Evolutionary conservation across 106 monocot genomes (phyloP).

Genomic region (Agapanthus africanus): DNA sequence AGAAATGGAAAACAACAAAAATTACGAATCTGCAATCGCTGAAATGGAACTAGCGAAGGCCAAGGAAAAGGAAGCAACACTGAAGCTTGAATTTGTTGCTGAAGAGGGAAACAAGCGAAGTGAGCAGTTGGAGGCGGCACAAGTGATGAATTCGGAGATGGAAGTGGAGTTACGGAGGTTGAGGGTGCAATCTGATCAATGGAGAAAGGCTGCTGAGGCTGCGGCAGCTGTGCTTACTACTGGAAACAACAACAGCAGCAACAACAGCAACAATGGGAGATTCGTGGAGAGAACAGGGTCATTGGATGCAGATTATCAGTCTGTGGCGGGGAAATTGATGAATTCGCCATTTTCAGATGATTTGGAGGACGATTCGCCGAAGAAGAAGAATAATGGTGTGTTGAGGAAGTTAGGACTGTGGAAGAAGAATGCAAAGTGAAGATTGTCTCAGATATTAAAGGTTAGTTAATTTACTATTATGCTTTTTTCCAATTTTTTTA

Average conservation of each 20-base stretch:
- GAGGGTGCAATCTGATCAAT: conserved; percentile 83
- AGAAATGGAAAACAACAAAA: conserved; percentile 26
- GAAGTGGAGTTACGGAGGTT: conserved; percentile 66
- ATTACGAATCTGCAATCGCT: conserved; percentile 22
- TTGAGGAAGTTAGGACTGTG: conserved; percentile 66
- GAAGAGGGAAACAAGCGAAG: conserved; percentile 58
- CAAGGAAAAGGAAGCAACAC: conserved; percentile 52
- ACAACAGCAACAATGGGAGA: conserved; percentile 37
- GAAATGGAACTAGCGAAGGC: conserved; percentile 62
- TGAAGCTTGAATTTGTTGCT: conserved; percentile 38
- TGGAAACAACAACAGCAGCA: neutral
- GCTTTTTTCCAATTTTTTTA: too few relatives aligned
- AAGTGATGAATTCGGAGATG: conserved; percentile 48
- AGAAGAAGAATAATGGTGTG: conserved; percentile 58
- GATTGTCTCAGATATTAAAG: neutral
- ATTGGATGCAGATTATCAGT: conserved; percentile 29
- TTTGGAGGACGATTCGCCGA: conserved; percentile 49
- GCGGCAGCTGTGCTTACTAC: conserved; percentile 67
- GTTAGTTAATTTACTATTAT: too few relatives aligned
- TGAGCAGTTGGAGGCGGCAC: conserved; percentile 58
- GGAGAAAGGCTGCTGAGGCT: conserved; percentile 99
- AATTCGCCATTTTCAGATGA: conserved; percentile 54
- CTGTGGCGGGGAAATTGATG: conserved; percentile 47
- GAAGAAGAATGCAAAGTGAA: conserved; percentile 64
- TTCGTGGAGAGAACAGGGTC: conserved; percentile 64